Conservation (phyloP, 129 eudicot species). For the Smallanthus sonchifolius region DNA sequence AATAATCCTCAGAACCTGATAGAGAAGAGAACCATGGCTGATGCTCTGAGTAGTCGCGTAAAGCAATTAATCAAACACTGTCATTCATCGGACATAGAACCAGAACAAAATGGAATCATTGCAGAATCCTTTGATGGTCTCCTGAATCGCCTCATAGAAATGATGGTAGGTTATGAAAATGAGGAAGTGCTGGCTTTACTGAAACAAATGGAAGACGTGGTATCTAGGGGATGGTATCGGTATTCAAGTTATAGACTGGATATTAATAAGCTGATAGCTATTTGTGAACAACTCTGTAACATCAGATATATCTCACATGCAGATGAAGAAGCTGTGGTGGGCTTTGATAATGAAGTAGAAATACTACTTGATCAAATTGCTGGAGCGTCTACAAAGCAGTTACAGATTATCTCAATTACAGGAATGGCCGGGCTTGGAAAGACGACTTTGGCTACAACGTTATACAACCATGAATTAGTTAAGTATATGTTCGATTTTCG, state of each 20-base stretch:
- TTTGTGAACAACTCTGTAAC: constrained; percentile 16
- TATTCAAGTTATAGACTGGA: background rate
- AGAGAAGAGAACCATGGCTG: background rate
- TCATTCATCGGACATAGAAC: background rate
- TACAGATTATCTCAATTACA: constrained; percentile 26
- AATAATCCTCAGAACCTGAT: background rate
- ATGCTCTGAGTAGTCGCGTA: background rate
- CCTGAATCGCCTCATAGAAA: background rate
- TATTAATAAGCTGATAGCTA: background rate
- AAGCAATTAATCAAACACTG: background rate
- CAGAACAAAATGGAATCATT: background rate
- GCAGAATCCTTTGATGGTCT: background rate
- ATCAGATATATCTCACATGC: constrained; percentile 9
- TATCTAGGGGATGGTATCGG: background rate
- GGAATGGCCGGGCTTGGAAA: constrained; percentile 29
- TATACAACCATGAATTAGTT: constrained; percentile 15
- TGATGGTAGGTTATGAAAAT: constrained; percentile 23
- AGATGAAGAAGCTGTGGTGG: constrained; percentile 20
- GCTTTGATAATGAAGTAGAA: constrained; percentile 29
- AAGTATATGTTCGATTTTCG: constrained; percentile 24
- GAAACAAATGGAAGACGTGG: background rate
- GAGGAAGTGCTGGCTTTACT: background rate
- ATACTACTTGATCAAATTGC: constrained; percentile 18
- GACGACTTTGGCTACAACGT: constrained; percentile 20
- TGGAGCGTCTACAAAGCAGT: background rate